Percentiles rank a stretch among this genome's conserved stretches.
phyloP scores from a whole-genome alignment of 139 green algal genomes.

The Volvox reticuliferus region DNA sequence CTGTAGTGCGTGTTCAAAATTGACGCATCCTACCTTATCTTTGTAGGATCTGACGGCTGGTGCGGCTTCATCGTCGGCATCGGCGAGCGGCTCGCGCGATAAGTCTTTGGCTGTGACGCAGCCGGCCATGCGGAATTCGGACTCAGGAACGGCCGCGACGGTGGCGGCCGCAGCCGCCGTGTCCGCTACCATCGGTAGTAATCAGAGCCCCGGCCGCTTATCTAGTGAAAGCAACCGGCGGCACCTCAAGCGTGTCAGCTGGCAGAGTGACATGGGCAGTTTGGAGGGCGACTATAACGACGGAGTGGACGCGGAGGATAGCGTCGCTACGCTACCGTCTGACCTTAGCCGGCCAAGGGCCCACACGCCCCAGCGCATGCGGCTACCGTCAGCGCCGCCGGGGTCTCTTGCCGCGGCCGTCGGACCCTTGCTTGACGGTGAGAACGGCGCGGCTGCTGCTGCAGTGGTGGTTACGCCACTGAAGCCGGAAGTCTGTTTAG shows the following conservation, averaged over 20 bases:
- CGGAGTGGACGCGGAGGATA: neutral
- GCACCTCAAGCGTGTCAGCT: slow-evolving; percentile 26
- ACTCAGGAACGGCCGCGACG: neutral
- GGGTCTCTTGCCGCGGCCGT: too few species aligned
- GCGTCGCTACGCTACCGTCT: too few species aligned
- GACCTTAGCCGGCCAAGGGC: too few species aligned
- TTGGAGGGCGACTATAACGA: neutral
- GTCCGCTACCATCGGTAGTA: neutral
- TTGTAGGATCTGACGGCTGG: neutral
- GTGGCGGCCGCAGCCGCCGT: neutral
- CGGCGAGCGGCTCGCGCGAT: neutral
- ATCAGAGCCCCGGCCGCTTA: neutral
- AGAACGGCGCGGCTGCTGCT: too few species aligned
- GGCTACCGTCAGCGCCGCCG: too few species aligned
- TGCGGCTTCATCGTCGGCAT: too few species aligned
- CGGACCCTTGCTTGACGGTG: too few species aligned
- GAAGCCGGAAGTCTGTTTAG: too few species aligned
- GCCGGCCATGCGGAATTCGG: neutral
- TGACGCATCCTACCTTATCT: too few species aligned
- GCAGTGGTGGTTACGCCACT: too few species aligned
- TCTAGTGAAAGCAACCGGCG: neutral
- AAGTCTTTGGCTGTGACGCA: neutral
- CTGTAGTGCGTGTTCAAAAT: too few species aligned
- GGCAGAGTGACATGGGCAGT: neutral
- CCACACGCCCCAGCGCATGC: too few species aligned